Base-by-base conservation (phyloP, 306 rosid genomes). In the Citrullus colocynthis region DNA sequence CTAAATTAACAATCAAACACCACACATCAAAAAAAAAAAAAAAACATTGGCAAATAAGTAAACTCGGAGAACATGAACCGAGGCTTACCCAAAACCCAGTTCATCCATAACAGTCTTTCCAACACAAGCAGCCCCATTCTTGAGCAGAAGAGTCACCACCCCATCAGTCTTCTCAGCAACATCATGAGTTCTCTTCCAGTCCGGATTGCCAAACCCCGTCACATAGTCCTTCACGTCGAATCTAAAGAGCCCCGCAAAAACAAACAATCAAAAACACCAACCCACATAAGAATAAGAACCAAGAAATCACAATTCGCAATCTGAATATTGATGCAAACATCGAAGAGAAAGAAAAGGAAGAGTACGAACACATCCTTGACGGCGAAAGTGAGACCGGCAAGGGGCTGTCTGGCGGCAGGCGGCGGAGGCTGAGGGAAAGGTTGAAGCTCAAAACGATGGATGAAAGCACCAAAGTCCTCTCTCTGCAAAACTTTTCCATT, bases 71-170 rank as follows among this genome's bases (percentile, higher is more conserved):
- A 62, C 0, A 78, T 20, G 48, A 48, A 63, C 34, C 39, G 15
- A 39, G 42, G 24, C 80, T 75, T 79, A 91, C 96, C 96, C 96
- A 72, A 89, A 85, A 42, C 85, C 89, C 36, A 89, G 74, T 75
- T 91, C 93, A 78, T 88, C 93, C 88, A 86, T 91, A 56, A 91
- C 87, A 49, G 96, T 91, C 85, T 84, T 89, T 48, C 96, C 96
- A 71, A 85, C 83, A 41, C 92, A 89, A 70, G 87, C 83, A 58
- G 96, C 93, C 42, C 96, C 96, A 48, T 82, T 79, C 78, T 79
- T 84, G 76, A 91, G 81, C 75, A 89, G 48, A 78, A 82, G 66
- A 78, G 88, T 89, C 83, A 91, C 85, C 30, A 82, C 87, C 76
- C 80, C 58, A 32, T 93, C 93, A 44, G 93, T 89, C 76, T 83